Base-by-base conservation (phyloP, 305 asterid species). In the Caryopteris hybrid region DNA sequence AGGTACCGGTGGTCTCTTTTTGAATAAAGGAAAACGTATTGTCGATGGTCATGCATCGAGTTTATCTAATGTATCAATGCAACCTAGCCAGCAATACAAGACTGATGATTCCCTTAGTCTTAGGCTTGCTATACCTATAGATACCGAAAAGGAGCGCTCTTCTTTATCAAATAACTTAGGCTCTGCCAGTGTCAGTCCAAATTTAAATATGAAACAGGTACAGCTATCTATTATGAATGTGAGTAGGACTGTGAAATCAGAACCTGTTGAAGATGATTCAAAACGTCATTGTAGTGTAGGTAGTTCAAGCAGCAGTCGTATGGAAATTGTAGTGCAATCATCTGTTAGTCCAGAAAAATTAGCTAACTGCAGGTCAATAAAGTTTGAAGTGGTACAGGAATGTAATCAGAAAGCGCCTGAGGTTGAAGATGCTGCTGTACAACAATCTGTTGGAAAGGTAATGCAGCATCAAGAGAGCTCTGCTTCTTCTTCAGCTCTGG, bases 391-490 rank as follows among this genome's bases (percentile, higher is more conserved):
- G 60, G 78, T 76, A 51, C 80, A 59, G 41, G 93, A 79, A 59
- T 59, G 6, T 66, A 58, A 59, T 29, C 68, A 39, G 27, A 84
- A 72, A 46, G 59, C 43, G 46, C 20, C 71, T 38, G 64, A 64
- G 46, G 48, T 70, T 14, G 52, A 69, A 13, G 70, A 57, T 58
- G 62, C 72, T 73, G 58, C 53, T 13, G 52, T 25, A 20, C 70
- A 51, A 53, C 81, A 61, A 36, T 77, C 87, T 59, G 72, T 54
- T 76, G 76, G 52, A 71, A 83, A 61, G 61, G 63, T 80, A 48
- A 74, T 75, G 64, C 86, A 75, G 61, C 81, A 78, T 75, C 89
- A 83, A 73, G 90, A 87, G 54, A 76, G 88, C 66, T 80, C 77
- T 60, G 84, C 80, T 52, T 80, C 85, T 67, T 79, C 88, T 56